A percentile compares a stretch with the other conserved stretches of the same genome.
phyloP scores from a whole-genome alignment of 441 rosid genomes.

The Populus trichocarpa region DNA sequence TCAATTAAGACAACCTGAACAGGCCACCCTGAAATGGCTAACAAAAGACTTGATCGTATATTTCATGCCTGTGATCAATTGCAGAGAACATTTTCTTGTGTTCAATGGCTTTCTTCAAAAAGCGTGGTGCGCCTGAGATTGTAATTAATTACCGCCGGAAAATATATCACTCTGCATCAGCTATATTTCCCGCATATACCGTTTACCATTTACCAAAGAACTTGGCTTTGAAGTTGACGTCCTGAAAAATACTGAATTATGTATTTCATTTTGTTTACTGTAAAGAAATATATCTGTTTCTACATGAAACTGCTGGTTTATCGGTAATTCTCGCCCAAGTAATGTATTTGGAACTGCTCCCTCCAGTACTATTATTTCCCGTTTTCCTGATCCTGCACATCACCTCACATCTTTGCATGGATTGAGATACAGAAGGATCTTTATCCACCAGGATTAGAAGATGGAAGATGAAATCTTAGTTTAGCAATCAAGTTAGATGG shows the following conservation, averaged over 20 bases:
- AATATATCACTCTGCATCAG: not conserved
- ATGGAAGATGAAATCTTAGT: not conserved
- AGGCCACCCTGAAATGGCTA: conserved; percentile 10
- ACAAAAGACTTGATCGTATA: conserved; percentile 12
- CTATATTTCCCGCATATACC: not conserved
- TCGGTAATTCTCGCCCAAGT: not conserved
- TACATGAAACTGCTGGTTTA: not conserved
- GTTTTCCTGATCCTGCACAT: not conserved
- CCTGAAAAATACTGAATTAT: not conserved
- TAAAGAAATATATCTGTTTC: not conserved
- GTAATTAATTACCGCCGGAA: not conserved
- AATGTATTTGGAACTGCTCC: not conserved
- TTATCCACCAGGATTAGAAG: not conserved
- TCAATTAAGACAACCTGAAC: conserved; percentile 9
- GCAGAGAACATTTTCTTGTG: not conserved
- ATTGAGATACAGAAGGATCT: not conserved
- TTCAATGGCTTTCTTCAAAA: not conserved
- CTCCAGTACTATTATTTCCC: not conserved
- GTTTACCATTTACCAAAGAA: not conserved
- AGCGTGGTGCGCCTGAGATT: not conserved
- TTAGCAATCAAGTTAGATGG: not conserved
- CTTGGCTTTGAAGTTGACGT: not conserved
- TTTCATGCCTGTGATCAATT: conserved; percentile 5
- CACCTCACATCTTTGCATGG: not conserved
- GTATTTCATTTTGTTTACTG: not conserved